phyloP scores from a whole-genome alignment of 2,329 filamentous ascomycete genomes.

The Fusarium caatingaense region DNA sequence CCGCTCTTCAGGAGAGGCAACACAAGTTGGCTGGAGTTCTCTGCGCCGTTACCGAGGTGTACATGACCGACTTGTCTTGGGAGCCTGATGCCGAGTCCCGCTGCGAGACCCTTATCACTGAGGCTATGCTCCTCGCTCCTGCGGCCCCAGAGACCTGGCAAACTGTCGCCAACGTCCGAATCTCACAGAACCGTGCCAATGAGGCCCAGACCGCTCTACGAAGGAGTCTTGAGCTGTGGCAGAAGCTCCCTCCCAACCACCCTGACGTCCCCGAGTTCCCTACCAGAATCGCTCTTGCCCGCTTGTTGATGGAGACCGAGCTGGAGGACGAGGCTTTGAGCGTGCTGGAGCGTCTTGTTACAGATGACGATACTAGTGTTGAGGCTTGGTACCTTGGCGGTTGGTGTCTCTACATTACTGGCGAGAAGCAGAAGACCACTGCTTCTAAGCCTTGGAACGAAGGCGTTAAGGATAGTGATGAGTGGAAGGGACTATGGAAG shows the following conservation, averaged over 20 bases:
- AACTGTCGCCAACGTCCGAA: conserved; percentile 91
- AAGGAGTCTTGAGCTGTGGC: conserved; percentile 86
- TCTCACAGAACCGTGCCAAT: conserved; percentile 83
- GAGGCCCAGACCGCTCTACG: conserved; percentile 84
- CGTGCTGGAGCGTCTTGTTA: conserved; percentile 84
- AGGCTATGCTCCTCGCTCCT: conserved; percentile 87
- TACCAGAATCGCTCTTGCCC: conserved; percentile 82
- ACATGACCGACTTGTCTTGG: conserved; percentile 98
- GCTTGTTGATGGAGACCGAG: conserved; percentile 89
- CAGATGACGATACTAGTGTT: conserved; percentile 92
- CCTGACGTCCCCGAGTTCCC: conserved; percentile 85
- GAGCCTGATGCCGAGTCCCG: conserved; percentile 89
- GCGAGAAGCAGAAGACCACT: conserved; percentile 68
- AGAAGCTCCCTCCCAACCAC: conserved; percentile 78
- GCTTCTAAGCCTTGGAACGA: conserved; percentile 51
- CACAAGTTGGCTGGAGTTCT: conserved; percentile 89
- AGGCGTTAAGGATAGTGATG: conserved; percentile 54
- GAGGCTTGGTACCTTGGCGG: conserved; percentile 98
- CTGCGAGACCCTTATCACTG: conserved; percentile 89
- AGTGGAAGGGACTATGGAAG: conserved; percentile 72
- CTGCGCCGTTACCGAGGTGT: conserved; percentile 94
- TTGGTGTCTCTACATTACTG: conserved; percentile 87
- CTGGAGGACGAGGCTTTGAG: conserved; percentile 87
- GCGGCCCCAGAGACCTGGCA: conserved; percentile 90
- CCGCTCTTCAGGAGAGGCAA: conserved; percentile 73